phyloP scores from a whole-genome alignment of 169 alveolate genomes.

The Theileria parva region DNA sequence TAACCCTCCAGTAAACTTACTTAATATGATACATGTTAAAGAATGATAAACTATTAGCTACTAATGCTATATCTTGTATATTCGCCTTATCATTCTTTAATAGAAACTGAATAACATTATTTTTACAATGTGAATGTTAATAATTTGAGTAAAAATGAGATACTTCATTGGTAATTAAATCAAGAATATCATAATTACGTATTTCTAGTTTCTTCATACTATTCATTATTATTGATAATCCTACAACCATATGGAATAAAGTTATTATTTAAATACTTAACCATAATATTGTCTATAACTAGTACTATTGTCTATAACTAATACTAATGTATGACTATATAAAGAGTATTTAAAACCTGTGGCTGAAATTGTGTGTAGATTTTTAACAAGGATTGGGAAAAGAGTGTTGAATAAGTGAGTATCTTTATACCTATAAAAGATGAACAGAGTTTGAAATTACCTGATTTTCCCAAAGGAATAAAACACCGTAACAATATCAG shows the following conservation, averaged over 20 bases:
- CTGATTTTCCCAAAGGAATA: slow-evolving; percentile 77
- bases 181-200: slow-evolving; percentile 72
- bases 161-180: slow-evolving; percentile 76
- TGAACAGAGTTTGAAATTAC: slow-evolving; percentile 10
- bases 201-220: slow-evolving; percentile 71
- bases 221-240: slow-evolving; percentile 72
- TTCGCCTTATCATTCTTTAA: slow-evolving; percentile 58
- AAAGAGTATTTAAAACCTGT: slow-evolving; percentile 35
- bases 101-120: slow-evolving; percentile 21
- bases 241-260: slow-evolving; percentile 17
- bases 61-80: slow-evolving; percentile 74
- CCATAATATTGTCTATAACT: too few relatives aligned
- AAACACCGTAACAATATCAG: slow-evolving; percentile 70
- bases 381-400: slow-evolving; percentile 61
- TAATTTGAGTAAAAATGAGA: neutral
- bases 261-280: too few relatives aligned
- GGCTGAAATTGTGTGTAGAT: slow-evolving; percentile 52
- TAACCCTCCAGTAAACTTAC: slow-evolving; percentile 31
- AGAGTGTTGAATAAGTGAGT: slow-evolving; percentile 63
- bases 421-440: slow-evolving; percentile 56
- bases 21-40: slow-evolving; percentile 75
- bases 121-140: neutral
- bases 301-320: too few relatives aligned
- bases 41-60: slow-evolving; percentile 71
- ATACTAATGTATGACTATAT: too few relatives aligned